phyloP scores from a whole-genome alignment of 768 basidiomycete genomes.

The Rhizopogon vesiculosus region DNA sequence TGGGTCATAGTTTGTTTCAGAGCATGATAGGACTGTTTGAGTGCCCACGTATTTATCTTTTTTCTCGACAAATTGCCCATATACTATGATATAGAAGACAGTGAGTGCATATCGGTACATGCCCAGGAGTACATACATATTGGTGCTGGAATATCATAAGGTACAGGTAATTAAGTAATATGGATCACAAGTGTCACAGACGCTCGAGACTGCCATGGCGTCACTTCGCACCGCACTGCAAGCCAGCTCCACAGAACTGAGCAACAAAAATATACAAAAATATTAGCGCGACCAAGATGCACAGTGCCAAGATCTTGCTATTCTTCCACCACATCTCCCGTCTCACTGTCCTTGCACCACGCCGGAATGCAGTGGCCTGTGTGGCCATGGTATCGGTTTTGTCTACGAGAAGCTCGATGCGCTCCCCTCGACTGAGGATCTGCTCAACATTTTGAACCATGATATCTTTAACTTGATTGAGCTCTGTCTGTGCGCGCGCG shows the following conservation, averaged over 20 bases:
- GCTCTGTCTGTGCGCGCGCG: slow-evolving; percentile 82
- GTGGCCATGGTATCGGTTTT: slow-evolving; percentile 95
- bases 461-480: slow-evolving; percentile 89
- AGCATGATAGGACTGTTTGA: too few relatives aligned
- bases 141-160: neutral
- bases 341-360: slow-evolving; percentile 80
- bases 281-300: slow-evolving; percentile 65
- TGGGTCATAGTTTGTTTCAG: too few relatives aligned
- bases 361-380: slow-evolving; percentile 89
- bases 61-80: too few relatives aligned
- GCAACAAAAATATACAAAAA: slow-evolving; percentile 81
- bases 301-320: slow-evolving; percentile 61
- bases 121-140: slow-evolving; percentile 3
- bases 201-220: neutral
- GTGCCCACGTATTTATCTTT: too few relatives aligned
- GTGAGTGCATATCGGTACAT: neutral
- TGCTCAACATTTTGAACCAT: slow-evolving; percentile 99
- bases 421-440: slow-evolving; percentile 89
- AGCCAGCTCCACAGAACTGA: slow-evolving; percentile 81
- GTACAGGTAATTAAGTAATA: neutral
- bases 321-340: slow-evolving; percentile 92
- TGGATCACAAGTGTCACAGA: neutral
- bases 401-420: slow-evolving; percentile 93
- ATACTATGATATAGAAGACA: too few relatives aligned
- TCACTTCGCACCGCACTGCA: slow-evolving; percentile 49